Conservation (phyloP, 2,329 filamentous ascomycete genomes). For the Lachnellula hyalina region DNA sequence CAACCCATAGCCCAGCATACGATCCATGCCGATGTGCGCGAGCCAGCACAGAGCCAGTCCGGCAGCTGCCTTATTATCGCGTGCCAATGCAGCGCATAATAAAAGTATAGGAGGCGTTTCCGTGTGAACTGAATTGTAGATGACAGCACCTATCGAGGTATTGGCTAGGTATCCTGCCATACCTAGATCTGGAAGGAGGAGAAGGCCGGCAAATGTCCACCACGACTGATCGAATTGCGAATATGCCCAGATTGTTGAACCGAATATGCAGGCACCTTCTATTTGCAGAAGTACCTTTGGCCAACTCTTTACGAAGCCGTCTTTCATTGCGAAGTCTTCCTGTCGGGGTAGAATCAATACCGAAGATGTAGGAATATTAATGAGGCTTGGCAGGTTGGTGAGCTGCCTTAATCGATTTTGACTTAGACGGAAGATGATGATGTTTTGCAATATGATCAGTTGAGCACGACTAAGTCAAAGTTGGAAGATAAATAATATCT, state of each 20-base stretch:
- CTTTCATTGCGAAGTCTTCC: not conserved
- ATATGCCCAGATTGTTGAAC: conserved; percentile 3
- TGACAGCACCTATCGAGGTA: not conserved
- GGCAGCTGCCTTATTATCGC: not conserved
- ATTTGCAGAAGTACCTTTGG: not conserved
- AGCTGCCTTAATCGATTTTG: no score
- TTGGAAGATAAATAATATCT: no score
- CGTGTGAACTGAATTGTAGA: conserved; percentile 2
- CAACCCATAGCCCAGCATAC: conserved; percentile 1
- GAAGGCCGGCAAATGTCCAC: conserved; percentile 1
- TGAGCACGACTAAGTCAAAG: no score
- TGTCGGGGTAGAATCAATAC: not conserved
- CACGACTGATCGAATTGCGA: conserved; percentile 1
- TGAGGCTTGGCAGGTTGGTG: no score
- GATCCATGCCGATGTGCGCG: not conserved
- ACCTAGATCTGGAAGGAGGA: not conserved
- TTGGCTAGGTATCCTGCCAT: conserved; percentile 4
- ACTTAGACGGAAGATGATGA: no score
- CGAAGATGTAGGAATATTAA: not conserved
- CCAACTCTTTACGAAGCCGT: not conserved
- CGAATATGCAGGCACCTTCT: conserved; percentile 1
- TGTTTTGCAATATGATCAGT: no score
- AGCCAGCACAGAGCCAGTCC: conserved; percentile 1
- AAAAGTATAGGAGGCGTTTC: conserved; percentile 1
- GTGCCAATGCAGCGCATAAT: not conserved